A percentile compares a stretch with the other conserved stretches of the same genome.
phyloP scores from a whole-genome alignment of 2,329 filamentous ascomycete genomes.

The Aspergillus awamori region DNA sequence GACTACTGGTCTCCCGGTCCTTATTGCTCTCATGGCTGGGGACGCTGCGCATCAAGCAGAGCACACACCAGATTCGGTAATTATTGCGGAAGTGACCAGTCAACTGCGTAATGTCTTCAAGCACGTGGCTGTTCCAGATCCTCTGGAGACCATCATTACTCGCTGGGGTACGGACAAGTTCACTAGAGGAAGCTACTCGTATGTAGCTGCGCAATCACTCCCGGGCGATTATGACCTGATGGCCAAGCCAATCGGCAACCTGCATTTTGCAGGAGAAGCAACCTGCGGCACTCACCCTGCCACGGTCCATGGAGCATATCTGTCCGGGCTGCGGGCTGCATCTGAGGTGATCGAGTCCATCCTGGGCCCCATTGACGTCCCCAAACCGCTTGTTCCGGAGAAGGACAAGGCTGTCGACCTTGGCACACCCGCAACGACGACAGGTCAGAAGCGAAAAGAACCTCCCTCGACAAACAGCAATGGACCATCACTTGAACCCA shows the following conservation, averaged over 20 bases:
- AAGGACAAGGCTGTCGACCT: conserved; percentile 48
- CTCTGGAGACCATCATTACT: conserved; percentile 84
- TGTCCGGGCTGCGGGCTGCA: conserved; percentile 88
- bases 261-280: conserved; percentile 95
- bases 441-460: conserved; percentile 30
- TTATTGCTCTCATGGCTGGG: conserved; percentile 93
- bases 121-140: conserved; percentile 66
- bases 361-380: conserved; percentile 78
- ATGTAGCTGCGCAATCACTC: conserved; percentile 78
- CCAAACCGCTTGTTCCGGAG: conserved; percentile 71
- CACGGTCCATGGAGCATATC: conserved; percentile 93
- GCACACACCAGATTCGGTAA: conserved; percentile 69
- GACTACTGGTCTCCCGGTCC: conserved; percentile 81
- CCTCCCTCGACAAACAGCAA: conserved; percentile 14
- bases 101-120: conserved; percentile 77
- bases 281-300: conserved; percentile 95
- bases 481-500: background rate
- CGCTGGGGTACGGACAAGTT: conserved; percentile 91
- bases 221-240: conserved; percentile 91
- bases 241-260: conserved; percentile 79
- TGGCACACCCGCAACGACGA: conserved; percentile 24
- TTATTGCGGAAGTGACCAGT: conserved; percentile 78
- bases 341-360: conserved; percentile 80
- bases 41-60: conserved; percentile 91
- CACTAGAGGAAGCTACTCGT: conserved; percentile 93